phyloP scores from a whole-genome alignment of 495 filamentous ascomycete genomes.

The Trichoderma asperelloides region DNA sequence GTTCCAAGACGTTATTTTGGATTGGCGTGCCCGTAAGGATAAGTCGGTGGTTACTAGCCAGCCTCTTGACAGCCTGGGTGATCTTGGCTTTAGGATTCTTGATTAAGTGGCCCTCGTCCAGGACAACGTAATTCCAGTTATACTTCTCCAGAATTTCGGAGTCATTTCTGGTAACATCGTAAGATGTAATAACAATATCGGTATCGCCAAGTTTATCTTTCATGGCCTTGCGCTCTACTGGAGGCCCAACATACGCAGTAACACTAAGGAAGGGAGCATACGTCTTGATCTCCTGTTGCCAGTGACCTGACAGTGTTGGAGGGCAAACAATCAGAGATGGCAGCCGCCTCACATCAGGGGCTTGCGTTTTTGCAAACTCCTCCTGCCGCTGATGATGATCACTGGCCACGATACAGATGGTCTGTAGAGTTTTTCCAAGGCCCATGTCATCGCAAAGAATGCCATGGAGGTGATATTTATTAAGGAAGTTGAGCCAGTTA shows the following conservation, averaged over 20 bases:
- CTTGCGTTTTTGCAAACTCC: slow-evolving; percentile 71
- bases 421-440: slow-evolving; percentile 94
- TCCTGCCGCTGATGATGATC: slow-evolving; percentile 91
- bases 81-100: slow-evolving; percentile 97
- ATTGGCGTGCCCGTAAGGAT: slow-evolving; percentile 97
- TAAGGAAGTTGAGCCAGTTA: slow-evolving; percentile 97
- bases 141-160: slow-evolving; percentile 71
- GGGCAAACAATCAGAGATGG: slow-evolving; percentile 94
- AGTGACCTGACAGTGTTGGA: slow-evolving; percentile 94
- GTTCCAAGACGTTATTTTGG: slow-evolving; percentile 92
- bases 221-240: slow-evolving; percentile 63
- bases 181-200: slow-evolving; percentile 93
- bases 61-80: slow-evolving; percentile 77
- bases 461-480: slow-evolving; percentile 93
- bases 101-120: slow-evolving; percentile 96
- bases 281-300: slow-evolving; percentile 92
- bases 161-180: slow-evolving; percentile 94
- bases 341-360: slow-evolving; percentile 65
- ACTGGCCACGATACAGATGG: slow-evolving; percentile 93
- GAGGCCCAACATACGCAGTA: slow-evolving; percentile 83
- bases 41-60: slow-evolving; percentile 84
- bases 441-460: slow-evolving; percentile 99
- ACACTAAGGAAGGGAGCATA: slow-evolving; percentile 90
- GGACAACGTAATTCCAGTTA: slow-evolving; percentile 93
- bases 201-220: slow-evolving; percentile 58